A percentile compares a stretch with the other conserved stretches of the same genome.
These are phyloP conservation scores for Mediolabrus comicus DNA, from an alignment of 108 stramenopile species.

Conservation along the genomic window DNA sequence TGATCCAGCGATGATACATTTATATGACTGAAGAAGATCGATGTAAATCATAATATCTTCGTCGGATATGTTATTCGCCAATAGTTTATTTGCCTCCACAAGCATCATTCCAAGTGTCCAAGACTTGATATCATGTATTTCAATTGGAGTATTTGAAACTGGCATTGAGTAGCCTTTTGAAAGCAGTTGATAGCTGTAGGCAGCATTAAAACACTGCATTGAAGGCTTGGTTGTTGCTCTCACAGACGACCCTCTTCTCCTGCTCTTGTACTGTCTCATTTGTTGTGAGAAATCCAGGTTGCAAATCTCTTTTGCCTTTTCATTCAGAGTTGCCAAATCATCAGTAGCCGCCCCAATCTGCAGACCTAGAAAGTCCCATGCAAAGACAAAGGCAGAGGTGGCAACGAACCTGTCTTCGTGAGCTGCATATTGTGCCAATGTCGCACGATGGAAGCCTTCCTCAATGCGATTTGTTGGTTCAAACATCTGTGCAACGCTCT, in stretches of 20 bases:
- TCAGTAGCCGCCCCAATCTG: constrained; percentile 50
- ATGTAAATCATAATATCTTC: neutral
- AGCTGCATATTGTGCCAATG: neutral
- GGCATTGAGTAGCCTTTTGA: constrained; percentile 77
- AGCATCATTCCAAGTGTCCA: constrained; percentile 94
- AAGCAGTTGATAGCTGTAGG: constrained; percentile 72
- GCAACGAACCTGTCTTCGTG: constrained; percentile 57
- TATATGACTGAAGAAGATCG: neutral
- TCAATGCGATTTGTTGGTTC: constrained; percentile 39
- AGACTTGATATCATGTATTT: constrained; percentile 66
- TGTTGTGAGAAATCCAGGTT: constrained; percentile 51
- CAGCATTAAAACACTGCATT: constrained; percentile 78
- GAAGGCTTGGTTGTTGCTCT: constrained; percentile 22
- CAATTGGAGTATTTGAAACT: constrained; percentile 17
- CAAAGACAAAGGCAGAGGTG: constrained; percentile 51
- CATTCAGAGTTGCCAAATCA: constrained; percentile 46
- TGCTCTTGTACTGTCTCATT: constrained; percentile 29
- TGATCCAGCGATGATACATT: neutral
- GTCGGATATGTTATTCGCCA: neutral
- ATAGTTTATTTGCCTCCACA: constrained; percentile 86
- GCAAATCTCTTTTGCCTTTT: constrained; percentile 59
- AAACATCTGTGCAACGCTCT: constrained; percentile 53
- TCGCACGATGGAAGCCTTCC: neutral
- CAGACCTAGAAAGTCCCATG: constrained; percentile 70
- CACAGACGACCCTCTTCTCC: neutral